Evolutionary conservation across 2,329 filamentous ascomycete species (phyloP), one percentile per base, ranked within the genome.

Genomic region (Trichoderma polysporum): DNA sequence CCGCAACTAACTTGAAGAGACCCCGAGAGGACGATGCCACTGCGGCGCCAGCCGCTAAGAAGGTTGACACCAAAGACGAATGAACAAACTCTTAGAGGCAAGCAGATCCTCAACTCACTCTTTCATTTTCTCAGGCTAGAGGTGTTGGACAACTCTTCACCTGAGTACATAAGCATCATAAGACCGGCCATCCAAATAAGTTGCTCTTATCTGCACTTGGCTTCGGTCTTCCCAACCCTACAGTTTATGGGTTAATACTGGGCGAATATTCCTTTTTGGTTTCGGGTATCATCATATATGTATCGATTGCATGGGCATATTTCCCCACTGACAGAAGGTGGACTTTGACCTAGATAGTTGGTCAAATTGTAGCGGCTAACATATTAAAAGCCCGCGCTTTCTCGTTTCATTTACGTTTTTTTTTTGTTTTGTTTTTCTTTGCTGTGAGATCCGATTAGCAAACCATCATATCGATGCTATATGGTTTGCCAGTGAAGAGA

Each of bases 31-130:
- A 86, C 9, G 85, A 84, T 33, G 79, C 74, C 52, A 75, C 72
- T 33, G 71, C 74, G 4, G 78, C 81, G 66, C 85, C 82, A 33
- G 79, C 85, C 3, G 82, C 86, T 22, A 90, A 90, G 83, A 90
- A 90, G 80, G 82, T 88, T 47, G 86, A 90, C 70, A 78, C 75
- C 74, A 86, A 86, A 79, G 74, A 79, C 53, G 76, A 77, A 41
- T 68, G 39, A 70, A 71, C 59, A 66, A 31, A 66, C 61, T 19
- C 57, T 62, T 52, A 47, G 41, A 25, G 60, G 35, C 41, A 35
- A 54, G 19, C 22, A 54, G 27, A 19, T 25, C 33, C 10, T 45
- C 22, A 37, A 29, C 45, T 45, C 25, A 33, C 22, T 53, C 13
- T 6, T 52, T 41, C 35, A 19, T 7, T 39, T 47, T 25, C 37